These are phyloP conservation scores for Atkinsonella hypoxylon DNA, from an alignment of 2,329 filamentous ascomycete genomes.

Conservation along the genomic window DNA sequence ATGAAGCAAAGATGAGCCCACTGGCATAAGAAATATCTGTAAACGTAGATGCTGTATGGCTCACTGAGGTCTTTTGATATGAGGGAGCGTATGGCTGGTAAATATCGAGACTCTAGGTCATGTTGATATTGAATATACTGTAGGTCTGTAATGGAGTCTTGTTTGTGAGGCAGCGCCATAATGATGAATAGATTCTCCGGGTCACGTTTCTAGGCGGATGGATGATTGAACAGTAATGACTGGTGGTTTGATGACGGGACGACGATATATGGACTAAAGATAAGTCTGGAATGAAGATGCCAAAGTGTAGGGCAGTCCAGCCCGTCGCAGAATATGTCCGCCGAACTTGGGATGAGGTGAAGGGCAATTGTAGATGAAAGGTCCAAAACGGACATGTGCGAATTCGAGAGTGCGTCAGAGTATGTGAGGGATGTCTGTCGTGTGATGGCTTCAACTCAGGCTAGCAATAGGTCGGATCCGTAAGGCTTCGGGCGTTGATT, in stretches of 20 bases:
- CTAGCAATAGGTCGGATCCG: no score
- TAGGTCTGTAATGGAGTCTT: conserved; percentile 33
- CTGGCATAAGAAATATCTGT: conserved; percentile 94
- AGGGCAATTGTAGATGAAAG: neutral
- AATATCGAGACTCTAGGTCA: conserved; percentile 48
- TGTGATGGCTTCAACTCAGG: no score
- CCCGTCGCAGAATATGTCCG: neutral
- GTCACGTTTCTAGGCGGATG: neutral
- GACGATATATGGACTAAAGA: neutral
- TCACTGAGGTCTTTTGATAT: conserved; percentile 96
- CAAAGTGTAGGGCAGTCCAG: neutral
- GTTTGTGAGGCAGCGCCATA: conserved; percentile 23
- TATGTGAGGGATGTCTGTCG: neutral
- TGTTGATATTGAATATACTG: conserved; percentile 52
- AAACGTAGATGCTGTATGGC: conserved; percentile 98
- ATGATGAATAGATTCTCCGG: neutral
- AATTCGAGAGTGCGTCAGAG: neutral
- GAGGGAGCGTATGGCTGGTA: conserved; percentile 78
- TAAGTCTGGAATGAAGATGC: neutral
- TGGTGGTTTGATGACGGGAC: neutral
- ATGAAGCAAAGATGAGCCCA: conserved; percentile 97
- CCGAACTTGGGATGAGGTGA: neutral
- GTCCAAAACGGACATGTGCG: neutral
- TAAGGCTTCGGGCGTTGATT: no score
- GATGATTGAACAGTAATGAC: neutral